Evolutionary conservation across 208 protist species (phyloP), one percentile per base, ranked within the genome.

Genomic region (Trypanosoma cruzi): DNA sequence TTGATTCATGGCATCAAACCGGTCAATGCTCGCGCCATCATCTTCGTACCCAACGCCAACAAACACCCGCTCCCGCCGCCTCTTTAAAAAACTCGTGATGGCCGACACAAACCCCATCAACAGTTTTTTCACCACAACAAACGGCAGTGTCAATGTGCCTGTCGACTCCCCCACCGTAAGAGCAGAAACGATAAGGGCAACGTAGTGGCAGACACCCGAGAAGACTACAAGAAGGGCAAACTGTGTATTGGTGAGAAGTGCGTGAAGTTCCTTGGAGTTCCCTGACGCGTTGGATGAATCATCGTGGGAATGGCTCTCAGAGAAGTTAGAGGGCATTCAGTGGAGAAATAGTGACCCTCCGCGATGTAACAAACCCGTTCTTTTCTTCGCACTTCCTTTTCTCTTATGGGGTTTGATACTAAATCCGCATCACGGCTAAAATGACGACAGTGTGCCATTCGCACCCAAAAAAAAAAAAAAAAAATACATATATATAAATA

Each of bases 121-220:
- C 31, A 73, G 18, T 4, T 49, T 36, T 32, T 64, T 72, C 34
- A 65, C 13, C 26, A 56, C 37, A 3, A 31, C 63, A 58, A 89
- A 73, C 20, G 88, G 88, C 3, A 80, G 50, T 1, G 80, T 29
- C 18, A 94, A 63, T 2, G 72, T 64, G 14, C 55, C 62, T 29
- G 75, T 84, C 28, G 80, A 84, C 60, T 91, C 88, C 0, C 84
- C 88, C 20, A 87, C 83, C 31, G 85, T 83, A 13, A 66, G 10
- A 13, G 73, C 65, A 36, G 80, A 87, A 32, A 94, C 69, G 53
- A 75, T 77, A 18, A 89, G 62, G 0, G 85, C 71, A 14, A 68
- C 52, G 62, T 88, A 94, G 59, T 94, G 90, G 60, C 76, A 89
- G 32, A 40, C 52, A 2, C 55, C 44, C 26, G 68, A 79, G 10